Evolutionary conservation across 2,329 filamentous ascomycete species (phyloP), one percentile per base, ranked within the genome.

Genomic region (Cercospora sp.): DNA sequence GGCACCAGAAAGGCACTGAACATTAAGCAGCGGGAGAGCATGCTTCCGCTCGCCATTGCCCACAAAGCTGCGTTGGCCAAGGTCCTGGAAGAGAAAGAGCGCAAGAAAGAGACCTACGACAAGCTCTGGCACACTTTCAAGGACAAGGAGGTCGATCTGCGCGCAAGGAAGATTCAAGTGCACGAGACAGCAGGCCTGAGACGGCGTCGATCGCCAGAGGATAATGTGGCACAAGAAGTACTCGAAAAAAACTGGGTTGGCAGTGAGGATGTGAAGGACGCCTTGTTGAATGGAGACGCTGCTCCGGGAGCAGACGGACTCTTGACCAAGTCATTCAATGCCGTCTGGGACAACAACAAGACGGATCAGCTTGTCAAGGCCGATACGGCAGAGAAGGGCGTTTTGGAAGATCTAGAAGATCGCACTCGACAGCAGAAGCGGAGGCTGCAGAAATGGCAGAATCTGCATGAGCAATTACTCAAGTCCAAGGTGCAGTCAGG

Each of bases 171-270:
- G 76, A 78, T 21, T 75, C 80, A 72, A 4, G 72, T 73, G 10
- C 58, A 71, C 34, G 70, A 75, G 61, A 61, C 65, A 63, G 40
- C 43, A 55, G 64, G 53, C 24, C 53, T 43, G 63, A 66, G 40
- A 60, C 76, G 16, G 76, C 79, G 13, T 76, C 80, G 24, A 51
- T 67, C 24, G 21, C 61, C 61, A 12, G 63, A 51, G 10, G 55
- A 30, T 10, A 63, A 34, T 30, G 59, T 63, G 59, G 68, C 92
- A 66, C 85, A 89, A 73, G 86, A 86, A 51, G 84, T 86, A 2
- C 81, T 93, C 32, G 84, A 86, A 40, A 88, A 89, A 69, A 92
- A 93, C 72, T 97, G 93, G 93, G 84, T 91, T 13, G 93, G 92
- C 1, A 88, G 90, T 74, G 87, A 90, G 68, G 85, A 87, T 66